These are phyloP conservation scores for Sporisorium scitamineum DNA, from an alignment of 1,284 basidiomycete species.

Conservation along the genomic window DNA sequence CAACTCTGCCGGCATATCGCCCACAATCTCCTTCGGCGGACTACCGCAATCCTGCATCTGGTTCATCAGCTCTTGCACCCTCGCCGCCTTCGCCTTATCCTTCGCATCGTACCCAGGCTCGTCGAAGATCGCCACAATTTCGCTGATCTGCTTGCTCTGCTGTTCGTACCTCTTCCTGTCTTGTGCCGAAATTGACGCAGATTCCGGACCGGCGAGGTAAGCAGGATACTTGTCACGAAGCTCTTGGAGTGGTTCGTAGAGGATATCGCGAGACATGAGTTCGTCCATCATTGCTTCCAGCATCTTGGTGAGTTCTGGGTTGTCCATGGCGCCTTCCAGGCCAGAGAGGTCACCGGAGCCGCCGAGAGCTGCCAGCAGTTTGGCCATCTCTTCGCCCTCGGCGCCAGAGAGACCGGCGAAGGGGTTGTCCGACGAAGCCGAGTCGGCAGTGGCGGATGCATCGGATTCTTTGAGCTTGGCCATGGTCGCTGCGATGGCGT, in stretches of 20 bases:
- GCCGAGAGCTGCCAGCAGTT: constrained; percentile 70
- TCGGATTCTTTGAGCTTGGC: constrained; percentile 82
- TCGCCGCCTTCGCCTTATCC: constrained; percentile 73
- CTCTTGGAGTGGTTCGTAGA: constrained; percentile 93
- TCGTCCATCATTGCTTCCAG: constrained; percentile 93
- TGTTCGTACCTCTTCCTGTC: constrained; percentile 79
- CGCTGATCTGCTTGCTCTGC: constrained; percentile 77
- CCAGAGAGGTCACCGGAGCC: constrained; percentile 61
- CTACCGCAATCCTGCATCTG: constrained; percentile 89
- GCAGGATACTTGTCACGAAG: constrained; percentile 87
- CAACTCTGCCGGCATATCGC: constrained; percentile 81
- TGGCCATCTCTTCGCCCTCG: constrained; percentile 65
- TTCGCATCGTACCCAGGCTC: constrained; percentile 74
- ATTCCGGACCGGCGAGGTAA: constrained; percentile 75
- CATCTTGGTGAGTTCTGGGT: constrained; percentile 75
- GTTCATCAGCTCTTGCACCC: constrained; percentile 79
- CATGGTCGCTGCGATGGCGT: constrained; percentile 82
- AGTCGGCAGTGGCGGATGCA: constrained; percentile 67
- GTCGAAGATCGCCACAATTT: constrained; percentile 82
- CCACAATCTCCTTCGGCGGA: constrained; percentile 91
- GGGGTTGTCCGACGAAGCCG: constrained; percentile 67
- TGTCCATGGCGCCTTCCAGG: constrained; percentile 57
- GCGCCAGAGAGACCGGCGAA: constrained; percentile 70
- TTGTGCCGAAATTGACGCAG: constrained; percentile 72
- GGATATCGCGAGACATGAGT: constrained; percentile 91